phyloP scores from a whole-genome alignment of 2,329 filamentous ascomycete species.

The Teratosphaeriaceae sp. region DNA sequence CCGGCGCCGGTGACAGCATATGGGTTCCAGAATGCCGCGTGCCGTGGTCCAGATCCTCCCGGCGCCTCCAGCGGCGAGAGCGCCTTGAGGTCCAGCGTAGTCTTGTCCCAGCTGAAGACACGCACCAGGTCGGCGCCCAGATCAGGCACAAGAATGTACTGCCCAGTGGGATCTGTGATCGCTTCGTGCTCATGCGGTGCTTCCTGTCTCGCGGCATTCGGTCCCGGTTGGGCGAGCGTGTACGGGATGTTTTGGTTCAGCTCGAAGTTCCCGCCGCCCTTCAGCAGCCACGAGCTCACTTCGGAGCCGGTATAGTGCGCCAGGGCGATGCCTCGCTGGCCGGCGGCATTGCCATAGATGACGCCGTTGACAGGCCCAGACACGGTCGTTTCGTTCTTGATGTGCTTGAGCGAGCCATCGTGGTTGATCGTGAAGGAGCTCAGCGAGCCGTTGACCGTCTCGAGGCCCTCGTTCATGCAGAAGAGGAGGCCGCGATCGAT shows the following conservation, averaged over 20 bases:
- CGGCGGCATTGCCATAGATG: slow-evolving; percentile 35
- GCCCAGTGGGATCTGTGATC: slow-evolving; percentile 32
- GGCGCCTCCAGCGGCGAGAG: slow-evolving; percentile 19
- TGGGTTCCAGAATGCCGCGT: slow-evolving; percentile 31
- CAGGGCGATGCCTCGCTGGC: slow-evolving; percentile 32
- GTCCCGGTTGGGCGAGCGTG: slow-evolving; percentile 22
- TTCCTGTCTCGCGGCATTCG: slow-evolving; percentile 27
- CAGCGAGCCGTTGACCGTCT: slow-evolving; percentile 44
- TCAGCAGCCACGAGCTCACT: slow-evolving; percentile 42
- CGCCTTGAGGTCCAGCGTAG: slow-evolving; percentile 21
- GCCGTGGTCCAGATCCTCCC: slow-evolving; percentile 30
- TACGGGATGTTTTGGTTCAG: slow-evolving; percentile 26
- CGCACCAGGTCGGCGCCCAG: slow-evolving; percentile 33
- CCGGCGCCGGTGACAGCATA: slow-evolving; percentile 17
- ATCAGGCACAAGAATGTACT: slow-evolving; percentile 33
- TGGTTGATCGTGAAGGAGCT: slow-evolving; percentile 30
- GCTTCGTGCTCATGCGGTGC: slow-evolving; percentile 31
- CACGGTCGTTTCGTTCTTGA: slow-evolving; percentile 29
- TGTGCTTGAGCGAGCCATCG: slow-evolving; percentile 33
- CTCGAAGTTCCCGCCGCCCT: slow-evolving; percentile 41
- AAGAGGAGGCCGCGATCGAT: slow-evolving; percentile 45
- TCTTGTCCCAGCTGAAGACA: slow-evolving; percentile 24
- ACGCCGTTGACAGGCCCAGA: slow-evolving; percentile 35
- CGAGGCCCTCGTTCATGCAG: slow-evolving; percentile 54
- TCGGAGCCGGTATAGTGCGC: slow-evolving; percentile 37